These are phyloP conservation scores for Chaetomiaceae sp. DNA, from an alignment of 2,329 filamentous ascomycete genomes.

Conservation along the genomic window DNA sequence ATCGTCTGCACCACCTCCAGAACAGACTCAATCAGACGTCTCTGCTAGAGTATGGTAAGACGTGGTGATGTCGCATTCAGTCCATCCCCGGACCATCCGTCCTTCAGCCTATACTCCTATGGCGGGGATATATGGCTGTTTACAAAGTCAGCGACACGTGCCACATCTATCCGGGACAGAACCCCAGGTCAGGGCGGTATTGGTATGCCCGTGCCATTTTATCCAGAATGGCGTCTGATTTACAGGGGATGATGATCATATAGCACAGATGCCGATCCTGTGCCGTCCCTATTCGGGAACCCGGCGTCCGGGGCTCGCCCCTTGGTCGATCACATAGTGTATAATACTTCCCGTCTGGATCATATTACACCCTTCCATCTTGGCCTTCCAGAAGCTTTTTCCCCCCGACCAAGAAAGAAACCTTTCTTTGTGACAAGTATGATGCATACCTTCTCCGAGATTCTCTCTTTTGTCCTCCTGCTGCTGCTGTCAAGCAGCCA, in stretches of 20 bases:
- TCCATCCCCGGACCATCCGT: not conserved
- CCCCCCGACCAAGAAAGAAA: not conserved
- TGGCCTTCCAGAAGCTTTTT: not conserved
- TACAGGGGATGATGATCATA: not conserved
- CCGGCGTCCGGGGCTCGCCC: not conserved
- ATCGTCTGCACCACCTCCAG: not conserved
- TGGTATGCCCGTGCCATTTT: not conserved
- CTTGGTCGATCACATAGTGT: not conserved
- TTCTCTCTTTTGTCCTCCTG: not conserved
- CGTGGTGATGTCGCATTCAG: not conserved
- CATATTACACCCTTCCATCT: not conserved
- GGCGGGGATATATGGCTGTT: not conserved
- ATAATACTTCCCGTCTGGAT: no score
- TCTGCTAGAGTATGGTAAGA: no score
- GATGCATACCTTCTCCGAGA: not conserved
- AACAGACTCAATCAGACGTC: not conserved
- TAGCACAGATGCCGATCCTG: not conserved
- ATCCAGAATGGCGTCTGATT: not conserved
- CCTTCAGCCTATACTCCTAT: not conserved
- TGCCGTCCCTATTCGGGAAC: not conserved
- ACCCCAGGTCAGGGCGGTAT: not conserved
- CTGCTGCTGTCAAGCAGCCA: not conserved
- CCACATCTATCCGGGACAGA: not conserved
- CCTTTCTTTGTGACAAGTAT: not conserved
- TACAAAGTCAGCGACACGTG: not conserved